Percentiles rank a stretch among this genome's conserved stretches.
These are phyloP conservation scores for Aureobasidium sp. DNA, from an alignment of 2,329 filamentous ascomycete genomes.

Conservation along the genomic window DNA sequence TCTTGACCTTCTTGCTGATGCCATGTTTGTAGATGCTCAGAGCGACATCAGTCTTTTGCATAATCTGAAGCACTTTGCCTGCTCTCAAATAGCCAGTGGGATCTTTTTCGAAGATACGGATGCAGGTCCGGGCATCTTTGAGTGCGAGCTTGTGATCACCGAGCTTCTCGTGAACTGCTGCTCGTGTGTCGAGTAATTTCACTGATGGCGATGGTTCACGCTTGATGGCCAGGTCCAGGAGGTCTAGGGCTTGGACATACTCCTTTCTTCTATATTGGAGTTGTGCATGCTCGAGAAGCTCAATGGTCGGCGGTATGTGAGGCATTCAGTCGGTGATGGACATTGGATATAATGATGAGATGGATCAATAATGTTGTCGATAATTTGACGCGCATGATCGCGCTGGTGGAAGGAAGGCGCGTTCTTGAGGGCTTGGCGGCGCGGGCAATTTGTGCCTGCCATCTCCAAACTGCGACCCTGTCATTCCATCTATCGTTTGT, in stretches of 20 bases:
- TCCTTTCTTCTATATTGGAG: conserved; percentile 38
- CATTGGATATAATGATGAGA: neutral
- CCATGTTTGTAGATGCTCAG: conserved; percentile 52
- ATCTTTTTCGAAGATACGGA: conserved; percentile 44
- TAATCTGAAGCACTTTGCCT: conserved; percentile 42
- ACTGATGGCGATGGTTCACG: conserved; percentile 28
- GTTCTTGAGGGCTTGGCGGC: neutral
- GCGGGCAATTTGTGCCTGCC: no score
- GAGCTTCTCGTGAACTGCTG: conserved; percentile 50
- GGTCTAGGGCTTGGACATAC: conserved; percentile 37
- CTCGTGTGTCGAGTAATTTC: conserved; percentile 47
- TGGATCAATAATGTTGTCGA: neutral
- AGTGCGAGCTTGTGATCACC: conserved; percentile 45
- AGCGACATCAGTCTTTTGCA: conserved; percentile 47
- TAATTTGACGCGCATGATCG: neutral
- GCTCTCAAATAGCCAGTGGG: conserved; percentile 53
- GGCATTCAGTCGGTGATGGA: conserved; percentile 7
- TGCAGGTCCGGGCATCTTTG: conserved; percentile 51
- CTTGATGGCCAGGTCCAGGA: conserved; percentile 34
- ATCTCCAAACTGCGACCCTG: neutral
- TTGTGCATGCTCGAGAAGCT: conserved; percentile 35
- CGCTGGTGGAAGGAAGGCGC: neutral
- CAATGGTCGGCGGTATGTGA: conserved; percentile 10
- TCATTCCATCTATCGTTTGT: neutral
- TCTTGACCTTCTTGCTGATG: conserved; percentile 36